Conservation (phyloP, 2,329 filamentous ascomycete genomes). For the Lachnellula willkommii region DNA sequence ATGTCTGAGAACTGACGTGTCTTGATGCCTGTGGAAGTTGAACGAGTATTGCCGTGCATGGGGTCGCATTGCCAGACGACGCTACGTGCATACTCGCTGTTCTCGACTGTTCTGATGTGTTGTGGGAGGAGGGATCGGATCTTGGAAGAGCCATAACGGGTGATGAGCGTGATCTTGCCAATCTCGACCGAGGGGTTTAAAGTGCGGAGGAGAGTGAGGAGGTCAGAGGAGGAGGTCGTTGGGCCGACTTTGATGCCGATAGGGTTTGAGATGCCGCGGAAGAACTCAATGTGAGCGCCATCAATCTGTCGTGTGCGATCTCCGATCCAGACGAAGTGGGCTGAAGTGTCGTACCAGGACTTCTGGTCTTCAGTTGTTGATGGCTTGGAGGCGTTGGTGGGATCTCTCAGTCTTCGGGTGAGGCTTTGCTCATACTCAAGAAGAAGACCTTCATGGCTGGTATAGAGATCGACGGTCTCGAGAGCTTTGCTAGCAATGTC, state of each 20-base stretch:
- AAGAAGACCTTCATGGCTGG: slow-evolving; percentile 88
- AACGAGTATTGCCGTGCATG: slow-evolving; percentile 82
- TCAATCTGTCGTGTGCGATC: slow-evolving; percentile 92
- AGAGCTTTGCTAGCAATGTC: slow-evolving; percentile 71
- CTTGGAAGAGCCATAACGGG: slow-evolving; percentile 79
- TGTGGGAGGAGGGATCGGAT: slow-evolving; percentile 70
- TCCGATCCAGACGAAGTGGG: slow-evolving; percentile 97
- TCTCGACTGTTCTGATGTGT: slow-evolving; percentile 85
- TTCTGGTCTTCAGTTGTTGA: slow-evolving; percentile 25
- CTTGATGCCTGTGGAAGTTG: slow-evolving; percentile 75
- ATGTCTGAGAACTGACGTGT: slow-evolving; percentile 89
- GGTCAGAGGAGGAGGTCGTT: slow-evolving; percentile 68
- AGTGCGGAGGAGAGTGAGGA: slow-evolving; percentile 72
- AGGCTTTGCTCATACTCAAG: slow-evolving; percentile 91
- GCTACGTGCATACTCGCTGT: slow-evolving; percentile 57
- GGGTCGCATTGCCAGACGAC: slow-evolving; percentile 99
- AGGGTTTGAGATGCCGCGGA: slow-evolving; percentile 91
- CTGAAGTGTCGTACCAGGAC: slow-evolving; percentile 88
- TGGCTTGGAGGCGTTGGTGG: slow-evolving; percentile 34
- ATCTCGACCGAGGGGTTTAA: slow-evolving; percentile 79
- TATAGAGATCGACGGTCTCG: slow-evolving; percentile 90
- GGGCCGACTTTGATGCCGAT: slow-evolving; percentile 96
- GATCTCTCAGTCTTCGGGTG: slow-evolving; percentile 68
- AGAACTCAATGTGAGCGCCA: slow-evolving; percentile 94
- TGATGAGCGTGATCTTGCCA: slow-evolving; percentile 94